phyloP scores from a whole-genome alignment of 257 asterid genomes.

The Voacanga thouarsii region DNA sequence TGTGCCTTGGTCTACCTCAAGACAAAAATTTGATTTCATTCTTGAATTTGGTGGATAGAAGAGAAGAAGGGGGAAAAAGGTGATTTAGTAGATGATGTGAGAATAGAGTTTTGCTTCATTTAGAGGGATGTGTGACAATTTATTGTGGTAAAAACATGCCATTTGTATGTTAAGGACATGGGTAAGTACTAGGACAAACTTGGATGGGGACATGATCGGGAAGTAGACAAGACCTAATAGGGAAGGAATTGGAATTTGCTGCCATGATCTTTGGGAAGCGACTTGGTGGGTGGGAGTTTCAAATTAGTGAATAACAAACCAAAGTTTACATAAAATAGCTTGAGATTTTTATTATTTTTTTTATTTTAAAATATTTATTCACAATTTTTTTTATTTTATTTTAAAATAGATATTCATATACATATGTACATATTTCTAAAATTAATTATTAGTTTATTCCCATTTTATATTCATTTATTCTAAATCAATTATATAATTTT shows the following conservation, averaged over 20 bases:
- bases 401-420: no score
- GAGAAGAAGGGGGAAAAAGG: neutral
- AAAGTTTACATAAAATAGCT: no score
- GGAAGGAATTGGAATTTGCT: neutral
- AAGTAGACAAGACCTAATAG: neutral
- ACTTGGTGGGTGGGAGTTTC: neutral
- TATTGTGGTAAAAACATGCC: neutral
- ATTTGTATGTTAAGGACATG: neutral
- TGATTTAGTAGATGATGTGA: neutral
- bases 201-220: neutral
- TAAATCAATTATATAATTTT: no score
- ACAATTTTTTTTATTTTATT: no score
- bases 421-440: no score
- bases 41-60: neutral
- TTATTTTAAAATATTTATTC: no score
- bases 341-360: no score
- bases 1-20: conserved; percentile 4
- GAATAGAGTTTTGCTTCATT: neutral
- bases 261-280: neutral
- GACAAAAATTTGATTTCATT: neutral
- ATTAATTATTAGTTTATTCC: no score
- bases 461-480: no score
- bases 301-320: no score
- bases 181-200: neutral
- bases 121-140: neutral